Conservation (phyloP, 78 protist genomes). For the Dictyostelium brefeldianum region DNA sequence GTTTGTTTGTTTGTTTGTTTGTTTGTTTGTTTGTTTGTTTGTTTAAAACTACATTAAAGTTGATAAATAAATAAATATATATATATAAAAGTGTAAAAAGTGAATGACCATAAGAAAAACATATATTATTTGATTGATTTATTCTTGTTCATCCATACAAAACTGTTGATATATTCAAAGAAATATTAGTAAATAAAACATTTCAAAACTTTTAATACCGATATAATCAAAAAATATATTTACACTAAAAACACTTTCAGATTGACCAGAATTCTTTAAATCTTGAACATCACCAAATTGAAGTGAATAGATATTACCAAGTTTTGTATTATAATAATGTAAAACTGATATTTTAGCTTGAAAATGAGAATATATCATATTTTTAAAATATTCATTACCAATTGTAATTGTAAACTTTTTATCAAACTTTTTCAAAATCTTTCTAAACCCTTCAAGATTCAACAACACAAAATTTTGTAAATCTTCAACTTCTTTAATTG, state of each 20-base stretch:
- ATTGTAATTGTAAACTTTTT: conserved; percentile 52
- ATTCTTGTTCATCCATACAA: conserved; percentile 30
- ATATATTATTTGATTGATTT: background rate
- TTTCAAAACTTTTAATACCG: no score
- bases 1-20: no score
- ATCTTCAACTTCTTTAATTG: conserved; percentile 36
- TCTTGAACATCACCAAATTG: conserved; percentile 62
- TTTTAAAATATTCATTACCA: conserved; percentile 62
- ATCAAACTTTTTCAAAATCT: conserved; percentile 67
- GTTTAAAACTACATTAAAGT: background rate
- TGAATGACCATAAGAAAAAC: background rate
- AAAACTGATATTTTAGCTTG: conserved; percentile 38
- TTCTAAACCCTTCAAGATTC: conserved; percentile 70
- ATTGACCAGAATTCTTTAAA: conserved; percentile 28
- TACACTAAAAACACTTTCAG: conserved; percentile 60
- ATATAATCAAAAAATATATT: background rate
- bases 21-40: no score
- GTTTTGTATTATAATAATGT: conserved; percentile 17
- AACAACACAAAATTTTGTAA: conserved; percentile 22
- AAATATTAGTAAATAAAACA: background rate
- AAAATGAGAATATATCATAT: conserved; percentile 44
- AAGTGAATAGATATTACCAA: conserved; percentile 44
- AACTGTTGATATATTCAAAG: background rate
- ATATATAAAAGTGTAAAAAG: background rate
- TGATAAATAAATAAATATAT: background rate